Percentiles rank a stretch among this genome's conserved stretches.
These are phyloP conservation scores for Eudorina sp. DNA, from an alignment of 139 green algal species.

Conservation along the genomic window DNA sequence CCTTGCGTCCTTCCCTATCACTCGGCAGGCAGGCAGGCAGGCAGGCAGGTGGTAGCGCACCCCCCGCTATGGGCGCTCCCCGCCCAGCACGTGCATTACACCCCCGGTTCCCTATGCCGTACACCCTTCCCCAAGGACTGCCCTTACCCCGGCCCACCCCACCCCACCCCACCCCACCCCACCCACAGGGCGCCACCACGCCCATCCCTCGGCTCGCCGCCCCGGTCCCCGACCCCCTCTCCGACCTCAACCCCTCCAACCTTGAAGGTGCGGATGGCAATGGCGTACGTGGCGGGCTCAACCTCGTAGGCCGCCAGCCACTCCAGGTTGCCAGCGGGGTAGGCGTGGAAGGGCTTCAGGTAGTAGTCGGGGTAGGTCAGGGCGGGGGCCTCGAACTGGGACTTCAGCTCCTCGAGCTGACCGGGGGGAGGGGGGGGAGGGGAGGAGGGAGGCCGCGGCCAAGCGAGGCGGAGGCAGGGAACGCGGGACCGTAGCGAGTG, in stretches of 20 bases:
- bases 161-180: too few species aligned
- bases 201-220: background rate
- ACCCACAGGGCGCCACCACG: too few species aligned
- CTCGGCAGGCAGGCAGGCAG: too few species aligned
- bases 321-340: slow-evolving; percentile 65
- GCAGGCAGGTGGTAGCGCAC: too few species aligned
- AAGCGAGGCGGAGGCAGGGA: too few species aligned
- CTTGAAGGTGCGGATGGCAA: slow-evolving; percentile 79
- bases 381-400: slow-evolving; percentile 65
- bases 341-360: slow-evolving; percentile 84
- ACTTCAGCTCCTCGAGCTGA: slow-evolving; percentile 62
- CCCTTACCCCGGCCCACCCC: too few species aligned
- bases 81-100: too few species aligned
- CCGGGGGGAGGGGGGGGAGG: background rate
- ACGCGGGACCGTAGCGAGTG: too few species aligned
- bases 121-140: too few species aligned
- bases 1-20: too few species aligned
- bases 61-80: too few species aligned
- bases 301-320: slow-evolving; percentile 82
- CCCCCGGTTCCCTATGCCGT: too few species aligned
- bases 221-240: background rate
- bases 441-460: background rate
- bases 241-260: background rate
- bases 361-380: slow-evolving; percentile 84
- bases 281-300: slow-evolving; percentile 76